Evolutionary conservation across 2,329 filamentous ascomycete species (phyloP).

Genomic region (Arachnomyces sp.): DNA sequence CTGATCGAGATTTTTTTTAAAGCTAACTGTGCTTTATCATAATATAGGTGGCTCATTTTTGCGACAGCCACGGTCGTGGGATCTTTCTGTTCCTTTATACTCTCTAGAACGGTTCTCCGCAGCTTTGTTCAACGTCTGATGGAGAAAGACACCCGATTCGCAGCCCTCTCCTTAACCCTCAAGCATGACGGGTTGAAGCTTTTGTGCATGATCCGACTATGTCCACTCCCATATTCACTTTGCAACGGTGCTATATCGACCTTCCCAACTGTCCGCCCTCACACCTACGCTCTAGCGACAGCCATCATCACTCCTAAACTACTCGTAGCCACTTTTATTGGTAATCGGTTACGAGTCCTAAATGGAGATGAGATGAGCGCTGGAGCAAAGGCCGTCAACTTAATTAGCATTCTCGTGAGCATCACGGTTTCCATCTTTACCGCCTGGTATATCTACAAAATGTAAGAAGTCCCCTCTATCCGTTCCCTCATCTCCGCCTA

Average conservation of each 20-base stretch:
- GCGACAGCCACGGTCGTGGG: slow-evolving; percentile 71
- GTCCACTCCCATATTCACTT: slow-evolving; percentile 84
- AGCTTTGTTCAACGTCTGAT: slow-evolving; percentile 73
- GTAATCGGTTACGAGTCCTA: slow-evolving; percentile 70
- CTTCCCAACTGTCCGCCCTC: slow-evolving; percentile 75
- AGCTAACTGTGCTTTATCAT: slow-evolving; percentile 15
- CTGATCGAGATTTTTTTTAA: slow-evolving; percentile 3
- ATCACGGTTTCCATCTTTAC: slow-evolving; percentile 64
- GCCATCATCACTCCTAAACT: slow-evolving; percentile 78
- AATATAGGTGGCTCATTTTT: slow-evolving; percentile 71
- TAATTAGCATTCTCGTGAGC: slow-evolving; percentile 68
- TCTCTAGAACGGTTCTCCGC: slow-evolving; percentile 70
- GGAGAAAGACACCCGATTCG: slow-evolving; percentile 75
- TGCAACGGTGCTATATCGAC: slow-evolving; percentile 93
- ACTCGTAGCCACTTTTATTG: slow-evolving; percentile 87
- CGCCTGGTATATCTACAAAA: slow-evolving; percentile 76
- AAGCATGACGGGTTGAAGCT: slow-evolving; percentile 85
- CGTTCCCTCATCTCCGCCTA: neutral
- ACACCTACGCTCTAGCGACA: slow-evolving; percentile 73
- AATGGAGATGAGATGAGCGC: slow-evolving; percentile 74
- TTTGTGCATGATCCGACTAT: slow-evolving; percentile 84
- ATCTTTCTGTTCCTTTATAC: slow-evolving; percentile 69
- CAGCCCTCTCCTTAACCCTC: slow-evolving; percentile 78
- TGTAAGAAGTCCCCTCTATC: slow-evolving; percentile 27
- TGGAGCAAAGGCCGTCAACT: slow-evolving; percentile 73